These are phyloP conservation scores for Alternaria panax DNA, from an alignment of 2,329 filamentous ascomycete species.

Conservation along the genomic window DNA sequence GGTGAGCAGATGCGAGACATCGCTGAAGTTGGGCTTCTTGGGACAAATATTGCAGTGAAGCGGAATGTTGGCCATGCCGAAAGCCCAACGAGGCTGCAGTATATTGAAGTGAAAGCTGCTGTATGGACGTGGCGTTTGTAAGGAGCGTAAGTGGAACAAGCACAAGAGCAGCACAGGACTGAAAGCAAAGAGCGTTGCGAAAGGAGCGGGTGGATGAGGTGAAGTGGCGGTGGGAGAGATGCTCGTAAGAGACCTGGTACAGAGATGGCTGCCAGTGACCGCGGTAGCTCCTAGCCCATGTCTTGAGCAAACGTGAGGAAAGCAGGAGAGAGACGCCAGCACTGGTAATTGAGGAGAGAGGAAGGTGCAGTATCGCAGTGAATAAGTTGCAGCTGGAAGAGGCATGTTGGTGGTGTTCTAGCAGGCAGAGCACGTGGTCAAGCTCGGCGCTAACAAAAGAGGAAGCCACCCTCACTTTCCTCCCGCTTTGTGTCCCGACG, in stretches of 20 bases:
- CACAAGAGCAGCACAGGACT: constrained; percentile 34
- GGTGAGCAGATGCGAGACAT: constrained; percentile 89
- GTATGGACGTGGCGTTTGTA: constrained; percentile 22
- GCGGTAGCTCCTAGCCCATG: constrained; percentile 32
- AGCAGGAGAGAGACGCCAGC: constrained; percentile 24
- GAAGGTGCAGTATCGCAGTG: constrained; percentile 29
- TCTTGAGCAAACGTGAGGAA: constrained; percentile 19
- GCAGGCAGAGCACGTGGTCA: constrained; percentile 42
- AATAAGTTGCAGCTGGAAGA: constrained; percentile 26
- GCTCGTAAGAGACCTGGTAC: constrained; percentile 32
- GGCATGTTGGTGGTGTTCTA: constrained; percentile 38
- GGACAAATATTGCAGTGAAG: constrained; percentile 85
- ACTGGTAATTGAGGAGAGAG: constrained; percentile 21
- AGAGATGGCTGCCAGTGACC: constrained; percentile 34
- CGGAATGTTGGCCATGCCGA: constrained; percentile 62
- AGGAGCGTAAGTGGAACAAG: constrained; percentile 34
- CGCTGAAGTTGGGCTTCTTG: constrained; percentile 80
- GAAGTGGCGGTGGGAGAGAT: constrained; percentile 36
- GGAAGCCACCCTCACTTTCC: constrained; percentile 60
- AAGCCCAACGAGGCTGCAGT: constrained; percentile 25
- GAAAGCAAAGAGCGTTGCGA: constrained; percentile 36
- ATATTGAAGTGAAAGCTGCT: constrained; percentile 6
- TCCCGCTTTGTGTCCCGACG: constrained; percentile 75
- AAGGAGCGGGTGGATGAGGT: constrained; percentile 48
- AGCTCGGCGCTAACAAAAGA: constrained; percentile 33